Percentiles rank a stretch among this genome's conserved stretches.
Evolutionary conservation across 192 early-diverging fungal species (phyloP).

Genomic region (Podila clonocystis): DNA sequence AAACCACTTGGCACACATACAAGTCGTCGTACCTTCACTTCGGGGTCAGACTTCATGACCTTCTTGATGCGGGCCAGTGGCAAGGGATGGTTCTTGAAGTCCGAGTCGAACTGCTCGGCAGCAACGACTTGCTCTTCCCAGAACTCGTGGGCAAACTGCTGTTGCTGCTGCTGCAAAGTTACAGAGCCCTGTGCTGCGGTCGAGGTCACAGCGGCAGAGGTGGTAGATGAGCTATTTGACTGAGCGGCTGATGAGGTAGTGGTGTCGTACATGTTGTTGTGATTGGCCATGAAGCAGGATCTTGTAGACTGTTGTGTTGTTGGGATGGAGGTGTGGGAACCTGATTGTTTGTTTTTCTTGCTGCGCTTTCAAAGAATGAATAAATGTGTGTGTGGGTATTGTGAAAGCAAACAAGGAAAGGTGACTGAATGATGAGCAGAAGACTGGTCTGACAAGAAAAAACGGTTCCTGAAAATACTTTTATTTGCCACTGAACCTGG

Average conservation of each 20-base stretch:
- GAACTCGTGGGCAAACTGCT: conserved; percentile 58
- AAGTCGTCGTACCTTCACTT: conserved; percentile 79
- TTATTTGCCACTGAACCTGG: no score
- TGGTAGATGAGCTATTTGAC: conserved; percentile 18
- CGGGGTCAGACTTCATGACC: conserved; percentile 98
- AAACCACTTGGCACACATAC: neutral
- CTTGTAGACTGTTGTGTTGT: neutral
- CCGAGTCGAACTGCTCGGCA: conserved; percentile 78
- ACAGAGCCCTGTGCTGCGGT: conserved; percentile 7
- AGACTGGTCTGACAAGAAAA: no score
- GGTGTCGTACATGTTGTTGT: neutral
- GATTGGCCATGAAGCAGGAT: neutral
- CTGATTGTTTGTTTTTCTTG: neutral
- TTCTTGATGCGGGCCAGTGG: conserved; percentile 98
- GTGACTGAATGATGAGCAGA: neutral
- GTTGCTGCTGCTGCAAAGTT: conserved; percentile 28
- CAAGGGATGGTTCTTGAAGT: conserved; percentile 93
- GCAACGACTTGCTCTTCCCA: conserved; percentile 77
- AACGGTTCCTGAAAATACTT: no score
- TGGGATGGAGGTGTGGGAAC: neutral
- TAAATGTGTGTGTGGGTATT: neutral
- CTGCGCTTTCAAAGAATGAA: neutral
- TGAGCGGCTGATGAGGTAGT: neutral
- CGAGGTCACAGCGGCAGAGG: conserved; percentile 7
- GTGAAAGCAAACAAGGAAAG: neutral